Percentiles rank a stretch among this genome's conserved stretches.
Conservation (phyloP, 1,284 basidiomycete species). For the Malassezia psittaci region DNA sequence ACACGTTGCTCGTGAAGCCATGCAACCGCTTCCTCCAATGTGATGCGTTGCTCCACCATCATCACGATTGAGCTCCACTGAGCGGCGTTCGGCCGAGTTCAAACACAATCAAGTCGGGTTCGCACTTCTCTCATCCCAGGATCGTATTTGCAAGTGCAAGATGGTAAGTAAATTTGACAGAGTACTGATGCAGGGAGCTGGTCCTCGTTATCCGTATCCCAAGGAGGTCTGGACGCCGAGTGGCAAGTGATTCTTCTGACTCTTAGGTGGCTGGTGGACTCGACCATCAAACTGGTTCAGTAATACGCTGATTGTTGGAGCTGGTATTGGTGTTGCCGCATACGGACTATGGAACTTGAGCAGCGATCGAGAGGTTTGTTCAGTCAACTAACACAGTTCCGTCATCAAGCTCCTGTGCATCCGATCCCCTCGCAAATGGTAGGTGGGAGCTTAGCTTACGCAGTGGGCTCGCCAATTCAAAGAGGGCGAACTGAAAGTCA, state of each 20-base stretch:
- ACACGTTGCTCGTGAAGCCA: slow-evolving; percentile 13
- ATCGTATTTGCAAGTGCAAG: not conserved
- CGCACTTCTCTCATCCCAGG: not conserved
- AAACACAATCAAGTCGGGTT: not conserved
- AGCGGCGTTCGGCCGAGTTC: slow-evolving; percentile 2
- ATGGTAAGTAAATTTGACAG: slow-evolving; percentile 8
- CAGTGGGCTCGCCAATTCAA: slow-evolving; percentile 47
- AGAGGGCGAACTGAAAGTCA: slow-evolving; percentile 39
- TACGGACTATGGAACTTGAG: slow-evolving; percentile 52
- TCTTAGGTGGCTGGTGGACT: slow-evolving; percentile 54
- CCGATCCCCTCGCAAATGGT: slow-evolving; percentile 31
- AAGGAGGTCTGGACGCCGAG: slow-evolving; percentile 55
- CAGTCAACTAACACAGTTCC: slow-evolving; percentile 24
- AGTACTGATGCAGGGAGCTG: slow-evolving; percentile 38
- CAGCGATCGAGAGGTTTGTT: slow-evolving; percentile 51
- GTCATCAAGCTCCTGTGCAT: slow-evolving; percentile 39
- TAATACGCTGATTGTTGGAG: slow-evolving; percentile 51
- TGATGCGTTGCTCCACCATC: slow-evolving; percentile 3
- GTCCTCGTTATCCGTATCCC: slow-evolving; percentile 54
- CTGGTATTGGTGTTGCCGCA: slow-evolving; percentile 50
- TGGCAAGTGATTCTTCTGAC: slow-evolving; percentile 17
- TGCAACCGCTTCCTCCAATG: slow-evolving; percentile 8
- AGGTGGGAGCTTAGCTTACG: not conserved
- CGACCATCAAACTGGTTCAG: slow-evolving; percentile 53
- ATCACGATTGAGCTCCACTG: slow-evolving; percentile 1